A percentile compares a stretch with the other conserved stretches of the same genome.
phyloP scores from a whole-genome alignment of 805 yeast species.

The Sporopachydermia lactativora region DNA sequence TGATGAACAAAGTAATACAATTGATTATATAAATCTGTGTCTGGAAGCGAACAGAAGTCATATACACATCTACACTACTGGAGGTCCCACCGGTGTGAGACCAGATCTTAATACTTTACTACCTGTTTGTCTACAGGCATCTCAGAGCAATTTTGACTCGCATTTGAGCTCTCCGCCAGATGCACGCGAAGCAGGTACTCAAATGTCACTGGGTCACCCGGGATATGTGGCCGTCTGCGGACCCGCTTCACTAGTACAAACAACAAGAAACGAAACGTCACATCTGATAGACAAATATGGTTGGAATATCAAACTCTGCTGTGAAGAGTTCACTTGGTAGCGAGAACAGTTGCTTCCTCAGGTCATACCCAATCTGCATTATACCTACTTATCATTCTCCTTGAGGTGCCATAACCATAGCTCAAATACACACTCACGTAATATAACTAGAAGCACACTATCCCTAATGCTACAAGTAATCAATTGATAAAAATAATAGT shows the following conservation, averaged over 20 bases:
- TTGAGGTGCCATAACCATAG: no score
- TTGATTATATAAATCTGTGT: not conserved
- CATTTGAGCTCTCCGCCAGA: no score
- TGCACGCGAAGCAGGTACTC: no score
- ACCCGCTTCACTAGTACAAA: slow-evolving; percentile 17
- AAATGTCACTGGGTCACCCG: not conserved
- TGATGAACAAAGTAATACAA: slow-evolving; percentile 14
- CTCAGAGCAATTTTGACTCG: no score
- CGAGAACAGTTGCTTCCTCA: no score
- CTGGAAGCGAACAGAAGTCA: not conserved
- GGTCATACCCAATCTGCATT: no score
- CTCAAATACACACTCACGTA: no score
- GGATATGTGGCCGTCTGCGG: slow-evolving; percentile 16
- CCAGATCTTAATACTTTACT: not conserved
- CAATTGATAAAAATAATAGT: no score
- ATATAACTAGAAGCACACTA: no score
- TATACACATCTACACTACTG: not conserved
- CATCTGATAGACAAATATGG: slow-evolving; percentile 14
- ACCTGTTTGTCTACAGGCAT: not conserved
- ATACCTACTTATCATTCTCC: no score
- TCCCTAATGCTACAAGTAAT: no score
- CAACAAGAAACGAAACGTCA: slow-evolving; percentile 15
- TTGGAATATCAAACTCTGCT: slow-evolving; percentile 12
- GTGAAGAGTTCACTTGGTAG: slow-evolving; percentile 20
- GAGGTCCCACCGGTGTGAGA: not conserved